Conservation (phyloP, 2,329 filamentous ascomycete species). For the Fusarium sp. region DNA sequence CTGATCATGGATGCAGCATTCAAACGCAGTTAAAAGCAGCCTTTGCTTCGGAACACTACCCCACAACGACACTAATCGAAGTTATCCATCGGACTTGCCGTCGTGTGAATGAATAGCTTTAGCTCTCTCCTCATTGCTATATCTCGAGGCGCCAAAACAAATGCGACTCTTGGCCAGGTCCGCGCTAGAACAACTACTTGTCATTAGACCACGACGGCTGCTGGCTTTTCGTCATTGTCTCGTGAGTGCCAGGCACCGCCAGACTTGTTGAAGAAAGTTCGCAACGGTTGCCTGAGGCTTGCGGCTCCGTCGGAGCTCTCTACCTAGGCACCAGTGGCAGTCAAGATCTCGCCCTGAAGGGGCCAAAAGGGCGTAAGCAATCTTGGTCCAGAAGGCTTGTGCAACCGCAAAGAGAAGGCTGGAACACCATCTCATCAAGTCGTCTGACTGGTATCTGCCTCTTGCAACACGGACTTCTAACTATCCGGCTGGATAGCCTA, state of each 20-base stretch:
- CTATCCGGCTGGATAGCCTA: conserved; percentile 11
- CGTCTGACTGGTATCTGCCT: conserved; percentile 5
- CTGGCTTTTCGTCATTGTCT: not conserved
- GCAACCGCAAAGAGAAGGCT: not conserved
- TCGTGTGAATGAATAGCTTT: conserved; percentile 17
- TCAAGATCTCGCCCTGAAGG: not conserved
- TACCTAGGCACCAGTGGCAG: not conserved
- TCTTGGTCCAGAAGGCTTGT: not conserved
- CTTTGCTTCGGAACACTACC: conserved; percentile 13
- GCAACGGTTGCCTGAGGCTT: not conserved
- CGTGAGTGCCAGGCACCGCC: not conserved
- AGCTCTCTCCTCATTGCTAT: conserved; percentile 12
- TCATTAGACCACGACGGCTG: conserved; percentile 2
- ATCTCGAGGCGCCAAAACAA: conserved; percentile 1
- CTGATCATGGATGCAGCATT: conserved; percentile 7
- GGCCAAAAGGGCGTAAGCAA: not conserved
- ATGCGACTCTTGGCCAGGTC: conserved; percentile 8
- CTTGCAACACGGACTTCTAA: conserved; percentile 6
- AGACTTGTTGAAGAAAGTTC: not conserved
- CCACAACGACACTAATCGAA: not conserved
- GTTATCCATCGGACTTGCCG: conserved; percentile 20
- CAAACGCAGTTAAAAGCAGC: not conserved
- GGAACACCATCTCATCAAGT: conserved; percentile 1
- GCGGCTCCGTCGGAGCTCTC: not conserved
- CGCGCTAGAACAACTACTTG: conserved; percentile 6